Evolutionary conservation across 768 basidiomycete genomes (phyloP), one percentile per base, ranked within the genome.

Genomic region (Russula compacta): DNA sequence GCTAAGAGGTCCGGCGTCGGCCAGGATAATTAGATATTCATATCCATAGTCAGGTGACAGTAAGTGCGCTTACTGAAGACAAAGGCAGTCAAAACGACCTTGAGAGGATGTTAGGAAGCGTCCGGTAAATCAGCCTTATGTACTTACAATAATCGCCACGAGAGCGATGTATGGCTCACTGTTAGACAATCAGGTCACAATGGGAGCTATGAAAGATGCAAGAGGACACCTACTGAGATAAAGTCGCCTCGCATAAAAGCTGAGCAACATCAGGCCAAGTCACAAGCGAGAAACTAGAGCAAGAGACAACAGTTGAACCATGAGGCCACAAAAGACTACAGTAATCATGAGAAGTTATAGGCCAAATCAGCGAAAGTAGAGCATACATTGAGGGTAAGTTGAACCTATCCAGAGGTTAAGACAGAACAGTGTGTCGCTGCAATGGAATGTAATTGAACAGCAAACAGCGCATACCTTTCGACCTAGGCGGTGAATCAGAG

Each of bases 41-140:
- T 5, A 12, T 6, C 1, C 9, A 29, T 29, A 29, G 24, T 29
- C 24, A 29, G 24, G 24, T 29, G 24, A 29, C 17, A 24, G 14
- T 14, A 38, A 48, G 21, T 2, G 36, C 9, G 29, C 73, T 52
- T 63, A 81, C 80, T 73, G 64, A 78, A 79, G 64, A 78, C 77
- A 50, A 80, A 65, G 43, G 3, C 3, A 67, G 6, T 77, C 67
- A 39, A 79, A 75, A 42, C n/a, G 78, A 29, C 53, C 55, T 6
- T 4, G 2, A 50, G 43, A 32, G 6, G 4, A 19, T n/a, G 9
- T 29, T 36, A 43, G 14, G 19, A 42, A 15, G 33, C 4, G 15
- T 6, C 15, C 24, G 17, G 12, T 3, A 36, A 36, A 39, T 35
- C n/a, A 35, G 14, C 7, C 8, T 15, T 14, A 9, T 0, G 21